Evolutionary conservation across 441 rosid genomes (phyloP).

Genomic region (Syzygium syzygioides): DNA sequence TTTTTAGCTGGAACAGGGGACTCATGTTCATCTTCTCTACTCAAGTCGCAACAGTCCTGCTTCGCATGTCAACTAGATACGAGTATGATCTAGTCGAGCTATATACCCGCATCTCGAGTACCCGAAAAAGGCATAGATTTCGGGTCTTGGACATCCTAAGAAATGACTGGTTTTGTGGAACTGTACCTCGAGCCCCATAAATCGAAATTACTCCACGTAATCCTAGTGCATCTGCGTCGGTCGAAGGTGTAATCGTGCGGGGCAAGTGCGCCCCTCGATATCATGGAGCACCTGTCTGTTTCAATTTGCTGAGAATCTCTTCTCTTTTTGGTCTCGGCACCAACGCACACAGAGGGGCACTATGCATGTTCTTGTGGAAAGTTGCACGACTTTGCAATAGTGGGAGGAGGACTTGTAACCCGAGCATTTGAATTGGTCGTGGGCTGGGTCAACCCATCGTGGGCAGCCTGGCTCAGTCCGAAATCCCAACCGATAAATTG

Average conservation of each 20-base stretch:
- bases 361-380: neutral
- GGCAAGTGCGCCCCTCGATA: neutral
- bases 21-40: neutral
- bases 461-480: neutral
- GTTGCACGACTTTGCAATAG: neutral
- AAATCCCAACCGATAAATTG: neutral
- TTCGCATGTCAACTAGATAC: neutral
- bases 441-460: too few relatives aligned
- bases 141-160: neutral
- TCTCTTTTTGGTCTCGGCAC: neutral
- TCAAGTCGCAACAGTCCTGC: neutral
- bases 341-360: fast-evolving
- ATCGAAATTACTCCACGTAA: neutral
- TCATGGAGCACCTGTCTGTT: neutral
- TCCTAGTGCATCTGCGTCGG: fast-evolving
- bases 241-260: neutral
- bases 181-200: neutral
- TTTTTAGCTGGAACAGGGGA: neutral
- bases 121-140: neutral
- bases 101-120: neutral
- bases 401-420: neutral
- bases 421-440: neutral
- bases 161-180: neutral
- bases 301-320: fast-evolving
- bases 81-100: neutral